These are phyloP conservation scores for Lonicera japonica DNA, from an alignment of 129 eudicot species.

Conservation along the genomic window DNA sequence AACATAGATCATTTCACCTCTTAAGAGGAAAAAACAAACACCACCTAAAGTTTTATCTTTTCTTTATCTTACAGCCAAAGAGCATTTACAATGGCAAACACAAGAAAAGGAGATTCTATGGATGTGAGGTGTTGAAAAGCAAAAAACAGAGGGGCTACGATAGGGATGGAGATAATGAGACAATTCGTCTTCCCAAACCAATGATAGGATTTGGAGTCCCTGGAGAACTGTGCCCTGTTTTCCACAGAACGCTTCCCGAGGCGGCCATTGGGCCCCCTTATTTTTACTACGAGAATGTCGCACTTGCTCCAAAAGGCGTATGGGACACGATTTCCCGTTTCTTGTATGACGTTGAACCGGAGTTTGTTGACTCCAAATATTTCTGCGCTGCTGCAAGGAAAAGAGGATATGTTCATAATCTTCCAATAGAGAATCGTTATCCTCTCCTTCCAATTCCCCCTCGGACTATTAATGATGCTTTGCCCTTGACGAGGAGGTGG, in stretches of 20 bases:
- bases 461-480: conserved; percentile 36
- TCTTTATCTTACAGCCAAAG: conserved; percentile 31
- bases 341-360: conserved; percentile 44
- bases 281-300: conserved; percentile 57
- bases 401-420: conserved; percentile 51
- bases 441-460: conserved; percentile 54
- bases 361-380: conserved; percentile 48
- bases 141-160: conserved; percentile 30
- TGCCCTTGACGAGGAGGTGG: conserved; percentile 47
- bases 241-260: conserved; percentile 30
- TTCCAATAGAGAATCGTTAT: conserved; percentile 35
- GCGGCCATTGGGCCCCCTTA: conserved; percentile 44
- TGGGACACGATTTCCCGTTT: conserved; percentile 48
- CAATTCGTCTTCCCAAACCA: conserved; percentile 65
- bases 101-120: conserved; percentile 50
- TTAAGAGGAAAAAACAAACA: too few species aligned
- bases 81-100: conserved; percentile 16
- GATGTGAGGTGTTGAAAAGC: conserved; percentile 25
- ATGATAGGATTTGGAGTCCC: conserved; percentile 87
- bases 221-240: background rate
- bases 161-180: conserved; percentile 31
- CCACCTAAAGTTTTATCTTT: too few species aligned
- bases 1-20: too few species aligned
- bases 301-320: conserved; percentile 52
- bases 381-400: conserved; percentile 51